phyloP scores from a whole-genome alignment of 768 basidiomycete genomes.

The Cystofilobasidium macerans region DNA sequence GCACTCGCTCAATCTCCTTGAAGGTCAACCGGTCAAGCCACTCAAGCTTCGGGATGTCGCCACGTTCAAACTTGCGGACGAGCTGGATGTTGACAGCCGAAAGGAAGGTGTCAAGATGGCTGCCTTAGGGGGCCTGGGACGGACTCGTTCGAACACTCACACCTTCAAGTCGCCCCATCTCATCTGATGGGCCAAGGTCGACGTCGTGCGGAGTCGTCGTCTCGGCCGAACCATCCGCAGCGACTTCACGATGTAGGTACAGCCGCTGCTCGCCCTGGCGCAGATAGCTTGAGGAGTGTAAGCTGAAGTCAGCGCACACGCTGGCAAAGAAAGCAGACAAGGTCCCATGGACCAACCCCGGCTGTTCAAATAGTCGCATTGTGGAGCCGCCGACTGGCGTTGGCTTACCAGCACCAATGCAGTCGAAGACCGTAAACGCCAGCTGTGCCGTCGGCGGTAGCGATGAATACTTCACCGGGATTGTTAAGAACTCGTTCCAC shows the following conservation, averaged over 20 bases:
- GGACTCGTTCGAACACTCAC: slow-evolving; percentile 39
- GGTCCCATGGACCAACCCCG: too few relatives aligned
- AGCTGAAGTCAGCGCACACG: background rate
- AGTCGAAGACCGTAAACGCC: slow-evolving; percentile 92
- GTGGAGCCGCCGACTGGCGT: slow-evolving; percentile 84
- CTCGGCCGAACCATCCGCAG: slow-evolving; percentile 75
- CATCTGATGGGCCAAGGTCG: slow-evolving; percentile 82
- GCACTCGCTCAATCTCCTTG: slow-evolving; percentile 87
- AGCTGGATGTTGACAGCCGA: slow-evolving; percentile 27
- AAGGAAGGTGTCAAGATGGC: too few relatives aligned
- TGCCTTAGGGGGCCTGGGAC: too few relatives aligned
- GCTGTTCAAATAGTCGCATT: slow-evolving; percentile 88
- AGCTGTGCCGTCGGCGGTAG: slow-evolving; percentile 80
- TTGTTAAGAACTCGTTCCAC: slow-evolving; percentile 91
- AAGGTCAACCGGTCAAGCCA: slow-evolving; percentile 93
- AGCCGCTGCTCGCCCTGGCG: slow-evolving; percentile 84
- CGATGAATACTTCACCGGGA: slow-evolving; percentile 88
- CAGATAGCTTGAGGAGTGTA: slow-evolving; percentile 54
- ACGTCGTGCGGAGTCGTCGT: slow-evolving; percentile 51
- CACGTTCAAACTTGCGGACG: slow-evolving; percentile 91
- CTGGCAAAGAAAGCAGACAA: background rate
- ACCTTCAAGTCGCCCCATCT: slow-evolving; percentile 92
- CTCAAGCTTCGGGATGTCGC: slow-evolving; percentile 84
- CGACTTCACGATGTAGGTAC: slow-evolving; percentile 65
- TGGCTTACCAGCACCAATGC: slow-evolving; percentile 66